Base-by-base conservation (phyloP, 179 eudicot genomes). In the Spergularia azorica region DNA sequence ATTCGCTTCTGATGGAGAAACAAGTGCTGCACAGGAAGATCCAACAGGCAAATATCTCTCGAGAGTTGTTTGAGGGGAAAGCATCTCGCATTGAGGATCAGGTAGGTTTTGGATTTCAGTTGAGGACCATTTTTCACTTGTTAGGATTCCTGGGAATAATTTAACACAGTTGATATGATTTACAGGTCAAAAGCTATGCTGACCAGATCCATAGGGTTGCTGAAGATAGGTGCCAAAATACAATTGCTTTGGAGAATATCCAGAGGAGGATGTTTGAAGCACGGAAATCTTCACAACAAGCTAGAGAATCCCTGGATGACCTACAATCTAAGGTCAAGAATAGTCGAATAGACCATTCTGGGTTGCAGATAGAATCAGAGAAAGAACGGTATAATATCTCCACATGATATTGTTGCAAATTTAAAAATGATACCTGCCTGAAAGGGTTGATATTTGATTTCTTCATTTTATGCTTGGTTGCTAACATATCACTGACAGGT, bases 51-150 rank as follows among this genome's bases (percentile, higher is more conserved):
- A 91, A 76, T 55, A 77, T 79, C 39, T 82, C 87, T 79, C 82
- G 82, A 50, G 89, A 83, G 9, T 82, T 85, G 36, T 86, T 80
- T 64, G 89, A 88, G 18, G 79, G 73, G 76, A 94, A 89, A 90
- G 89, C 90, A 74, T 80, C 87, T 18, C 85, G 86, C 84, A 87
- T 90, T 57, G 93, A 90, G 69, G 92, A 96, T 78, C 98, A 91
- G 98, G 99, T 95, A 80, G 51, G 73, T 73, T 48, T 72, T 52
- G 48, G 20, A 8, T 50, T 72, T 73, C 58, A 21, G 58, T 4
- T 20, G 13, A n/a, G 38, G 52, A 8, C 21, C 58, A 17, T 62
- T 48, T 51, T 21, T 13, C 60, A 2, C 11, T n/a, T 71, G 55
- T 26, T 43, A 26, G 32, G 32, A 26, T 26, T 26, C 32, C 2